A percentile compares a stretch with the other conserved stretches of the same genome.
These are phyloP conservation scores for Neopestalotiopsis sp. DNA, from an alignment of 2,329 filamentous ascomycete genomes.

Conservation along the genomic window DNA sequence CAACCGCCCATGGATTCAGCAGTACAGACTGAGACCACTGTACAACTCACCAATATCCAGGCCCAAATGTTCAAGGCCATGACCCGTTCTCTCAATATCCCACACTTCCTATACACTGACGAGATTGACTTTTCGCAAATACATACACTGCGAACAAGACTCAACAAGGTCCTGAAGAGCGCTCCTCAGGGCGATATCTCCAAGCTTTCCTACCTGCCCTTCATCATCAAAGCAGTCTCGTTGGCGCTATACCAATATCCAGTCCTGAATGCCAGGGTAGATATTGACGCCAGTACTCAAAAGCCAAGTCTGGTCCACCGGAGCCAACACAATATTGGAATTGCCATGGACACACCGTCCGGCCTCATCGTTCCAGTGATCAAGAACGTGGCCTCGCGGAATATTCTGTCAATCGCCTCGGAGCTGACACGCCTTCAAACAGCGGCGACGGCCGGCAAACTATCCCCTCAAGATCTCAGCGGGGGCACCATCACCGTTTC, in stretches of 20 bases:
- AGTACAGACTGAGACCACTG: slow-evolving; percentile 69
- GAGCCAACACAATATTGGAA: slow-evolving; percentile 88
- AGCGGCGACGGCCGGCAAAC: slow-evolving; percentile 75
- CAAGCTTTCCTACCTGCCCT: slow-evolving; percentile 89
- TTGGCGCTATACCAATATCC: slow-evolving; percentile 82
- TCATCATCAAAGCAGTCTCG: slow-evolving; percentile 95
- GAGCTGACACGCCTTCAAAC: slow-evolving; percentile 77
- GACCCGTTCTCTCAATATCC: slow-evolving; percentile 89
- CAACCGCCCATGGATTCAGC: slow-evolving; percentile 40
- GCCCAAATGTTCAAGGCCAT: slow-evolving; percentile 97
- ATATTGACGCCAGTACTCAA: slow-evolving; percentile 56
- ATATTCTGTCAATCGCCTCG: slow-evolving; percentile 76
- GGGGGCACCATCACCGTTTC: slow-evolving; percentile 95
- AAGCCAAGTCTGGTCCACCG: slow-evolving; percentile 82
- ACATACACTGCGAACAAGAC: slow-evolving; percentile 70
- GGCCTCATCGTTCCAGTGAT: slow-evolving; percentile 93
- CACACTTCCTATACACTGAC: slow-evolving; percentile 94
- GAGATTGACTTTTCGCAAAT: slow-evolving; percentile 83
- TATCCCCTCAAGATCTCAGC: slow-evolving; percentile 75
- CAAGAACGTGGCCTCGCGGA: slow-evolving; percentile 78
- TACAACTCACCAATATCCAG: slow-evolving; percentile 79
- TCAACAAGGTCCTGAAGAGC: slow-evolving; percentile 68
- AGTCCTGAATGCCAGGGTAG: slow-evolving; percentile 84
- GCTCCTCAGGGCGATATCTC: slow-evolving; percentile 48
- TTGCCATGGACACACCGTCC: slow-evolving; percentile 91